Base-by-base conservation (phyloP, 139 green algal species). In the Penium margaritaceum region DNA sequence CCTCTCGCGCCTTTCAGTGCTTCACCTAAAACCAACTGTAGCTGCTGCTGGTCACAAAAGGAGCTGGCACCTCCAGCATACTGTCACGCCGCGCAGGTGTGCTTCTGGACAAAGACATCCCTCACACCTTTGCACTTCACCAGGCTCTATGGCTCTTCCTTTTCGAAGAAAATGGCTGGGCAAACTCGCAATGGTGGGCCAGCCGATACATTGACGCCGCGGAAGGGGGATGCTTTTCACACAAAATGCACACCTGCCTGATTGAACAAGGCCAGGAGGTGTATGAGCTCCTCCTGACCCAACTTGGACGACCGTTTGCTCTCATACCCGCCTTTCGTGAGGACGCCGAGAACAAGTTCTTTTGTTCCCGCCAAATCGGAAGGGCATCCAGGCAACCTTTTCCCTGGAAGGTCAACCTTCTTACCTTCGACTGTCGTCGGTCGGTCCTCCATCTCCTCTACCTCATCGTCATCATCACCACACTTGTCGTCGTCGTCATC, bases 241-340 rank as follows among this genome's bases (percentile, higher is more conserved):
- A 81, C 84, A 83, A 99, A 99, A 75, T 98, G 95, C 29, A 99
- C 92, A 60, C 88, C 92, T 1, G 77, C 83, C 4, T 73, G 62
- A 70, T 99, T 97, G 84, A 99, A 98, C 2, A 81, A 77, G 0
- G 90, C 90, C 63, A 99, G 82, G 62, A 99, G 75, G 3, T 44
- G 41, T 61, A 99, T 74, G 70, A 99, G 95, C 35, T 99, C 90
- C 53, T 97, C 95, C 75, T 98, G 89, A 5, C 63, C 83, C 87
- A 99, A 88, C 79, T 99, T 99, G 38, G 88, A 84, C 24, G 88
- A 83, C 15, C 91, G 84, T 79, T 83, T 90, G 27, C 92, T 84
- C 6, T 85, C 84, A 78, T 90, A 94, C 9, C 84, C 88, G 2
- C 76, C 76, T 1, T 72, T 72, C 36, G 76, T 57, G 71, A 96